Percentiles rank a stretch among this genome's conserved stretches.
Conservation (phyloP, 2,329 filamentous ascomycete species). For the Pyrenochaeta sp. region DNA sequence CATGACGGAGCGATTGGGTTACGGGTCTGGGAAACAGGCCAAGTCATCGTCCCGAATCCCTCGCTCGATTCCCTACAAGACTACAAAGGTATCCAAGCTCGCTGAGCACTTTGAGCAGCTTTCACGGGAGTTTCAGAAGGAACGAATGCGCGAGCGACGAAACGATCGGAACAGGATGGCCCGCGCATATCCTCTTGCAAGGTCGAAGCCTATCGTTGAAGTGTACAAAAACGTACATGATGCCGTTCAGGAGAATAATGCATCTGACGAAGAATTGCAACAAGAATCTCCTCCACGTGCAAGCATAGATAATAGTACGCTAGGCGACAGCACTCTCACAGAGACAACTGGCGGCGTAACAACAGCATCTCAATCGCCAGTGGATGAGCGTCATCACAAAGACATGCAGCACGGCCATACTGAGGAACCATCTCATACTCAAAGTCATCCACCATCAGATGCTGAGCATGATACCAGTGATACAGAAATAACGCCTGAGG, state of each 20-base stretch:
- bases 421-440: conserved; percentile 34
- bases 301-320: conserved; percentile 48
- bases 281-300: conserved; percentile 37
- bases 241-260: conserved; percentile 82
- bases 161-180: conserved; percentile 79
- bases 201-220: conserved; percentile 94
- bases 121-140: conserved; percentile 94
- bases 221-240: conserved; percentile 95
- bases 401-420: conserved; percentile 31
- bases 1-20: conserved; percentile 74
- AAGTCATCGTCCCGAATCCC: conserved; percentile 75
- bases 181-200: conserved; percentile 85
- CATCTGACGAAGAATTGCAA: conserved; percentile 69
- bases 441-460: conserved; percentile 60
- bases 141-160: conserved; percentile 85
- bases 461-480: conserved; percentile 67
- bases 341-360: conserved; percentile 42
- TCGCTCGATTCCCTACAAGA: conserved; percentile 78
- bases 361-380: conserved; percentile 45
- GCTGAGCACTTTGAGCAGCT: conserved; percentile 97
- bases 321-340: conserved; percentile 46
- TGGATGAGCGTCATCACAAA: conserved; percentile 38
- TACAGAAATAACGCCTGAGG: conserved; percentile 74
- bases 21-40: conserved; percentile 69
- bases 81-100: conserved; percentile 86